Conservation (phyloP, 768 basidiomycete genomes). For the Daedaleopsis nitida region DNA sequence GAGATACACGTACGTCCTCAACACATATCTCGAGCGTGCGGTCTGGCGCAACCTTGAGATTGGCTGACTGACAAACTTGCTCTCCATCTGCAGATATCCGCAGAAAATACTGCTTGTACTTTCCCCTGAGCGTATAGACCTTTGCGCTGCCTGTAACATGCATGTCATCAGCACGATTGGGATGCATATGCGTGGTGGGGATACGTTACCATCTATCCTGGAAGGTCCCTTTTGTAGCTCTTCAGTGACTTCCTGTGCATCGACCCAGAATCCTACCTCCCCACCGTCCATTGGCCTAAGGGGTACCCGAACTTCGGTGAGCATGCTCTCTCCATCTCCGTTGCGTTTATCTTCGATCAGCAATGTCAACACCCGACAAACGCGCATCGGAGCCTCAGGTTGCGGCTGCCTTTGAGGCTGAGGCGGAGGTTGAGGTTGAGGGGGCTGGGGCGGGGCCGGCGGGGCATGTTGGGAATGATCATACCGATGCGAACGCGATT, state of each 20-base stretch:
- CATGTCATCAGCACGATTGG: not conserved
- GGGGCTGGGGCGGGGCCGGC: not conserved
- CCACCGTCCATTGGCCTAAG: constrained; percentile 48
- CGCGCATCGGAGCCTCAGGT: not conserved
- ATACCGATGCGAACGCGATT: constrained; percentile 6
- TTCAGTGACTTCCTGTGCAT: constrained; percentile 62
- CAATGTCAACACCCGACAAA: constrained; percentile 61
- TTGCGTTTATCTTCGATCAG: constrained; percentile 62
- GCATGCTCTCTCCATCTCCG: constrained; percentile 53
- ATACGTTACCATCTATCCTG: constrained; percentile 62
- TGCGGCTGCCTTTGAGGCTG: not conserved
- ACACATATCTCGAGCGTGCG: constrained; percentile 60
- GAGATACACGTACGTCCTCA: constrained; percentile 49
- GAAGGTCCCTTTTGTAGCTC: constrained; percentile 62
- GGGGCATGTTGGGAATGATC: not conserved
- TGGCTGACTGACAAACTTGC: constrained; percentile 54
- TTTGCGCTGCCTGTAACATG: constrained; percentile 56
- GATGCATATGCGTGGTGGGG: not conserved
- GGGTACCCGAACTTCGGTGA: constrained; percentile 69
- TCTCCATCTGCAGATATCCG: constrained; percentile 57
- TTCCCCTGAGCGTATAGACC: constrained; percentile 65
- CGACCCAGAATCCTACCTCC: constrained; percentile 69
- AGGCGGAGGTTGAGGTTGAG: not conserved
- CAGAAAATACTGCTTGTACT: constrained; percentile 70
- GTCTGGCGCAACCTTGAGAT: constrained; percentile 55